phyloP scores from a whole-genome alignment of 202 grass and related monocot genomes.

The Musa balbisiana region DNA sequence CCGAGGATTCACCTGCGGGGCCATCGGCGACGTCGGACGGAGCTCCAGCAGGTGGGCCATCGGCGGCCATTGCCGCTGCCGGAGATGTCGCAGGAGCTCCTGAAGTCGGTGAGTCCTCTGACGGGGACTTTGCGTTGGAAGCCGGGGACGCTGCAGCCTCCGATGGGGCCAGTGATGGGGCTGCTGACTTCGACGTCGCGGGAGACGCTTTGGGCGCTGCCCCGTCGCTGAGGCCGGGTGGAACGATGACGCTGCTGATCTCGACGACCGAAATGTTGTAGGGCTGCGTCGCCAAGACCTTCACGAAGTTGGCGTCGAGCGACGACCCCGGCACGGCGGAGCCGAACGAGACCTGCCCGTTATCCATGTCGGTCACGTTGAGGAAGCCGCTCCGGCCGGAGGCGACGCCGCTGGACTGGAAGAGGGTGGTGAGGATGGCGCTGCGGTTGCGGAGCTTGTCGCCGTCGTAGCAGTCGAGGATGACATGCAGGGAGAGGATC shows the following conservation, averaged over 20 bases:
- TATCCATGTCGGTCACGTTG: constrained; percentile 26
- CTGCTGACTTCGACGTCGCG: too few species aligned
- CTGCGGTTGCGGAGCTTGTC: constrained; percentile 35
- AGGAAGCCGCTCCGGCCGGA: constrained; percentile 42
- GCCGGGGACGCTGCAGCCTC: too few species aligned
- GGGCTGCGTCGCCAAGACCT: constrained; percentile 35
- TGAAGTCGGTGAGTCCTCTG: too few species aligned
- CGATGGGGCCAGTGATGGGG: too few species aligned
- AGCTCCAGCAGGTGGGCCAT: too few species aligned
- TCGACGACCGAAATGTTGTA: constrained; percentile 67
- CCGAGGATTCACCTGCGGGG: too few species aligned
- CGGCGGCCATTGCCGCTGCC: too few species aligned
- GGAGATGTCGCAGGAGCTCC: too few species aligned
- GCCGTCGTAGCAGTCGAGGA: constrained; percentile 62
- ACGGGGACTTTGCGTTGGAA: too few species aligned
- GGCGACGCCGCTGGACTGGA: constrained; percentile 50
- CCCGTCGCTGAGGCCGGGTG: constrained; percentile 11
- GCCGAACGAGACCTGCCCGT: constrained; percentile 37
- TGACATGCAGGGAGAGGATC: constrained; percentile 42
- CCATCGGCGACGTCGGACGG: too few species aligned
- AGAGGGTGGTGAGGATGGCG: constrained; percentile 59
- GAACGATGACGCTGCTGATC: constrained; percentile 43
- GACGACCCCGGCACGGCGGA: constrained; percentile 45
- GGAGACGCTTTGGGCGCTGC: too few species aligned
- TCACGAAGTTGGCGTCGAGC: constrained; percentile 36